Conservation (phyloP, 768 basidiomycete genomes). For the Mrakia blollopis region DNA sequence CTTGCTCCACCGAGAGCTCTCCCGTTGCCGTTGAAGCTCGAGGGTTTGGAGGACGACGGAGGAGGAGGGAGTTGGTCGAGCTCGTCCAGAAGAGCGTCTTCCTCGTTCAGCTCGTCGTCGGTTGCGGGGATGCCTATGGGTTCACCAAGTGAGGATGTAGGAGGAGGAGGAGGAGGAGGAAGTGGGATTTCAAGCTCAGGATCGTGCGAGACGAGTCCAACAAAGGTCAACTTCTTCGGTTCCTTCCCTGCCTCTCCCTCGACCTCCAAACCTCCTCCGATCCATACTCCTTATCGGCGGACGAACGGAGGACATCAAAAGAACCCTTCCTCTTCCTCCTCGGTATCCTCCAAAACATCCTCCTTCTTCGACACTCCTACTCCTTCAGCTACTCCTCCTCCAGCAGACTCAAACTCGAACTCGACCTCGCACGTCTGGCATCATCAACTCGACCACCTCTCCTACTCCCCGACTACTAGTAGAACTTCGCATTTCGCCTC, state of each 20-base stretch:
- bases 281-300: not conserved
- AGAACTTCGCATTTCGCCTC: not conserved
- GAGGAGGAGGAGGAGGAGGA: not conserved
- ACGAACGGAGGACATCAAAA: constrained; percentile 17
- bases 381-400: constrained; percentile 17
- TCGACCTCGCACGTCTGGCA: not conserved
- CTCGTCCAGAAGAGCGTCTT: not conserved
- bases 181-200: not conserved
- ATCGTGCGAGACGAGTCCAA: not conserved
- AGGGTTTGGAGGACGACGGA: not conserved
- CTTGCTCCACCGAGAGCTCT: not conserved
- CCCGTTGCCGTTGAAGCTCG: not conserved
- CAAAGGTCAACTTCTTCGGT: no score
- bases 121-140: no score
- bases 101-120: not conserved
- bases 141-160: not conserved
- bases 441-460: not conserved
- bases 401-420: not conserved
- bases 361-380: constrained; percentile 24
- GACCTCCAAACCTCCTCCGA: not conserved
- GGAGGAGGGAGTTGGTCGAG: not conserved
- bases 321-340: not conserved
- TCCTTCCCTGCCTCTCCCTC: not conserved
- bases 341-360: not conserved
- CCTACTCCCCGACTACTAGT: not conserved